Conservation (phyloP, 176 grass and related monocot genomes). For the Oryza officinalis region DNA sequence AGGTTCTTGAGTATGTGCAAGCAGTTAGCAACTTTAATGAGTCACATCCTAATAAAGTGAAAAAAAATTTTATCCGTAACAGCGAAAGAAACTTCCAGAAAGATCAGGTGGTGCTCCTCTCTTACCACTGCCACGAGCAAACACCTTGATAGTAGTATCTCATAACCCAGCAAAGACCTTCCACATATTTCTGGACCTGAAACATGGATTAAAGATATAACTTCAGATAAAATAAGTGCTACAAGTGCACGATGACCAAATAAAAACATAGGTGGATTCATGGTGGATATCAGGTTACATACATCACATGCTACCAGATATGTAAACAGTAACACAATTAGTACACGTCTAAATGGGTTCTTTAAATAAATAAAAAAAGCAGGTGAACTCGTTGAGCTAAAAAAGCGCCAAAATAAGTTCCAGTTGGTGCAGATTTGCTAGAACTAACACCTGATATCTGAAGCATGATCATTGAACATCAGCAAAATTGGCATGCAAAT, state of each 20-base stretch:
- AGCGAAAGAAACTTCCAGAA: slow-evolving; percentile 12
- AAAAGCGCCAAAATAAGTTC: not conserved
- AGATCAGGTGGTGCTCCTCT: slow-evolving; percentile 39
- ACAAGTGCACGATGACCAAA: slow-evolving; percentile 5
- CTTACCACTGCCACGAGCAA: slow-evolving; percentile 99
- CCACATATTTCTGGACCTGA: slow-evolving; percentile 95
- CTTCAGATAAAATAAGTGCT: slow-evolving; percentile 14
- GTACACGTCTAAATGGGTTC: not conserved
- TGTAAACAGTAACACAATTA: not conserved
- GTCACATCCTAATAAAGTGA: not conserved
- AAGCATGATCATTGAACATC: slow-evolving; percentile 20
- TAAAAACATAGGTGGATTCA: not conserved
- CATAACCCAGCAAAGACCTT: slow-evolving; percentile 99
- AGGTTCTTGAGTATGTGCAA: not conserved
- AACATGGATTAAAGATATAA: slow-evolving; percentile 40
- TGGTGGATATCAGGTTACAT: not conserved
- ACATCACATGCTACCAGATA: slow-evolving; percentile 4
- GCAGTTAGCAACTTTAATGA: slow-evolving; percentile 18
- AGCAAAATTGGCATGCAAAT: slow-evolving; percentile 11
- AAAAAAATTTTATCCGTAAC: not conserved
- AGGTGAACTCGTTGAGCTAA: not conserved
- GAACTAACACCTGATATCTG: not conserved
- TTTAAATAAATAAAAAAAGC: not conserved
- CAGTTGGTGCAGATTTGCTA: not conserved
- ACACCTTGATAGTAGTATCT: slow-evolving; percentile 99